Evolutionary conservation across 257 asterid species (phyloP).

Genomic region (Penstemon newberryi): DNA sequence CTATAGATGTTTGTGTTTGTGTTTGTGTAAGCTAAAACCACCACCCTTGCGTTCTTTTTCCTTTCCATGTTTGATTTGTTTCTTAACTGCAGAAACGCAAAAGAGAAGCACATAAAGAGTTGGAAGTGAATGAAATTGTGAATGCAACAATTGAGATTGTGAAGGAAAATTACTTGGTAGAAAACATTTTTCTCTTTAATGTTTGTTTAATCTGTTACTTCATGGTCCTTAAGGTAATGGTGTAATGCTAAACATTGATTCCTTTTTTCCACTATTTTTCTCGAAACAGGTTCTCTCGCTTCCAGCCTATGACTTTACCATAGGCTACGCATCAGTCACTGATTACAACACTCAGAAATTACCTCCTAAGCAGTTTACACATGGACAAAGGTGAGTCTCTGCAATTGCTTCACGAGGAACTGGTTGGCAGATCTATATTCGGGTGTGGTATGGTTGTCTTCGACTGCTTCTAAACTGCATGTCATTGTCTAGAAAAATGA

Average conservation of each 20-base stretch:
- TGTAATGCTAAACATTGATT: conserved; percentile 15
- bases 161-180: conserved; percentile 87
- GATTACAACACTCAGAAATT: conserved; percentile 91
- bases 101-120: conserved; percentile 50
- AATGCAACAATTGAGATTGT: conserved; percentile 81
- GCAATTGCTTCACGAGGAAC: conserved; percentile 6
- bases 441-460: neutral
- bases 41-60: conserved; percentile 1
- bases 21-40: conserved; percentile 8
- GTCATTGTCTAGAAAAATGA: neutral
- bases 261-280: neutral
- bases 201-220: conserved; percentile 14
- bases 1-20: conserved; percentile 1
- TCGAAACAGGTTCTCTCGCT: conserved; percentile 75
- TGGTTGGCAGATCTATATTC: conserved; percentile 2
- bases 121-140: conserved; percentile 76
- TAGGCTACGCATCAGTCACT: conserved; percentile 76
- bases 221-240: conserved; percentile 1
- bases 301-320: conserved; percentile 56
- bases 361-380: conserved; percentile 54
- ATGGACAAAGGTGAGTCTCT: conserved; percentile 73
- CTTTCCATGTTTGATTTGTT: conserved; percentile 20
- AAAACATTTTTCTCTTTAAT: conserved; percentile 25
- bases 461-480: neutral
- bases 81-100: conserved; percentile 70